Conservation (phyloP, 2,329 filamentous ascomycete genomes). For the Cladosporium sp. region DNA sequence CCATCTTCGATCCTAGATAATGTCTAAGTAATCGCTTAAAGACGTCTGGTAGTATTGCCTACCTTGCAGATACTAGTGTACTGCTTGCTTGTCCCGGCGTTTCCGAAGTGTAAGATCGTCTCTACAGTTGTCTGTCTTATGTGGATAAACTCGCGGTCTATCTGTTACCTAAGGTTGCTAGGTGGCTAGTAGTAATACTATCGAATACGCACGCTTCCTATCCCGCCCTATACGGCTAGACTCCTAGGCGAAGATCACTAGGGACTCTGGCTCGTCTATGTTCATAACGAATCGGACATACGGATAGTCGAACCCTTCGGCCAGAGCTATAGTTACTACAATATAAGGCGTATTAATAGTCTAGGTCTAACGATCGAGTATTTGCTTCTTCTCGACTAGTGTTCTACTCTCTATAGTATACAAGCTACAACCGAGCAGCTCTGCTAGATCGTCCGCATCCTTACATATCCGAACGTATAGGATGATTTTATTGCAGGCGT, state of each 20-base stretch:
- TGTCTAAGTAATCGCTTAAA: conserved; percentile 12
- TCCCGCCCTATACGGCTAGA: conserved; percentile 18
- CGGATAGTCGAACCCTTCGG: conserved; percentile 20
- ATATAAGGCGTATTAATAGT: conserved; percentile 10
- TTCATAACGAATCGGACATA: conserved; percentile 20
- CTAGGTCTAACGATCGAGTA: conserved; percentile 17
- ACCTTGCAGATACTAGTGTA: conserved; percentile 5
- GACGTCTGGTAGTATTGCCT: conserved; percentile 17
- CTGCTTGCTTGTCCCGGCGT: not conserved
- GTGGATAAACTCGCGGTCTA: not conserved
- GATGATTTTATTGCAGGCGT: conserved; percentile 15
- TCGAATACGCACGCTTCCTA: conserved; percentile 15
- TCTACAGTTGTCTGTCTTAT: not conserved
- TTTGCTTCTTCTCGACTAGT: conserved; percentile 19
- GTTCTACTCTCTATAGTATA: conserved; percentile 15
- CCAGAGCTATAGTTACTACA: conserved; percentile 21
- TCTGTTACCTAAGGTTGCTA: conserved; percentile 3
- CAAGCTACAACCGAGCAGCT: not conserved
- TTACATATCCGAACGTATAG: conserved; percentile 12
- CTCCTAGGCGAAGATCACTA: conserved; percentile 23
- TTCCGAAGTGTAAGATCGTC: conserved; percentile 3
- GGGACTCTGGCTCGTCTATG: conserved; percentile 19
- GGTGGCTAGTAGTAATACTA: conserved; percentile 17
- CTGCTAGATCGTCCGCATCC: conserved; percentile 13
- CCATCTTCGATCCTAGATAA: conserved; percentile 10